A percentile compares a stretch with the other conserved stretches of the same genome.
Evolutionary conservation across 352 stramenopile species (phyloP).

Genomic region (Phytophthora quininea): DNA sequence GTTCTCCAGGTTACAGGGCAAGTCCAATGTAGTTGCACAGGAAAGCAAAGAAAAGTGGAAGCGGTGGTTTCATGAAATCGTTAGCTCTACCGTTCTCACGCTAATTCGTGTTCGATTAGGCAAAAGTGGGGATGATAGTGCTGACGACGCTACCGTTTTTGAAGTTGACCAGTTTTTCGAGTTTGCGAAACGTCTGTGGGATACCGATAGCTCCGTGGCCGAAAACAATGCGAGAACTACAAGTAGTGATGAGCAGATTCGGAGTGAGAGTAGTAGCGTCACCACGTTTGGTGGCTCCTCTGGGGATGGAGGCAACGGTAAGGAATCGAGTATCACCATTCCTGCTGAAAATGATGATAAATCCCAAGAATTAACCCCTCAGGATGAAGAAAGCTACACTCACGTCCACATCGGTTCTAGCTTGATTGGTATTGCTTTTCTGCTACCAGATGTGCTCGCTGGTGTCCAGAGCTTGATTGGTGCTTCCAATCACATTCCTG

Average conservation of each 20-base stretch:
- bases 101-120: conserved; percentile 17
- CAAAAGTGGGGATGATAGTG: neutral
- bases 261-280: conserved; percentile 26
- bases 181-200: conserved; percentile 33
- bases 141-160: conserved; percentile 1
- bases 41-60: conserved; percentile 57
- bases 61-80: conserved; percentile 58
- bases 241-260: neutral
- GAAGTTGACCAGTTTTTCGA: conserved; percentile 41
- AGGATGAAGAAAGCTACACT: neutral
- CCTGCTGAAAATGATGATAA: neutral
- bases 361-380: neutral
- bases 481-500: conserved; percentile 20
- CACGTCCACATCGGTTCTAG: conserved; percentile 25
- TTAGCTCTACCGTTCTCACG: conserved; percentile 38
- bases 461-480: conserved; percentile 42
- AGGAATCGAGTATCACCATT: too few relatives aligned
- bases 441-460: conserved; percentile 52
- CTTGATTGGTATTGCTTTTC: conserved; percentile 54
- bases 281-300: conserved; percentile 19
- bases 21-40: conserved; percentile 34
- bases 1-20: conserved; percentile 30
- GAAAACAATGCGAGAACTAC: conserved; percentile 1
- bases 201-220: neutral
- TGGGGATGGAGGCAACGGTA: conserved; percentile 2